Percentiles rank a stretch among this genome's conserved stretches.
These are phyloP conservation scores for Alectoria sarmentosa DNA, from an alignment of 495 filamentous ascomycete genomes.

Conservation along the genomic window DNA sequence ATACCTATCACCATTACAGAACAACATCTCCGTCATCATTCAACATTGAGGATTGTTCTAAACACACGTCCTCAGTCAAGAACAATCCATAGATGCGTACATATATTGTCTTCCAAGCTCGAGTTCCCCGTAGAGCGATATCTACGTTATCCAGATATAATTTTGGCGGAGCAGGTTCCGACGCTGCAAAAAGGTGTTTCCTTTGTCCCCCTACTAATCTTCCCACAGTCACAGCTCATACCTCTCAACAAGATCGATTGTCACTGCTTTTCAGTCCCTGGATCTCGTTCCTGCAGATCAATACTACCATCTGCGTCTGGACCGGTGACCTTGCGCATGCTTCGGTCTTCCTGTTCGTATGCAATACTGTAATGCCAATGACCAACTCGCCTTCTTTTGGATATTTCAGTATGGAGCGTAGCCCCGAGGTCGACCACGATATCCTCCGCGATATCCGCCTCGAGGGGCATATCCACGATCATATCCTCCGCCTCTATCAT, in stretches of 20 bases:
- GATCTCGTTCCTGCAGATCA: background rate
- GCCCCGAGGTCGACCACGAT: slow-evolving; percentile 67
- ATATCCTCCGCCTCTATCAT: slow-evolving; percentile 42
- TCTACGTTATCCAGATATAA: background rate
- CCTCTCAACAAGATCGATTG: background rate
- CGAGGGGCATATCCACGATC: slow-evolving; percentile 53
- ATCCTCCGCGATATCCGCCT: slow-evolving; percentile 76
- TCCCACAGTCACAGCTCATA: background rate
- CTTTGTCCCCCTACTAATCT: background rate
- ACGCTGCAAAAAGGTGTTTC: background rate
- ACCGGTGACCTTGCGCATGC: background rate
- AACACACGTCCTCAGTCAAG: background rate
- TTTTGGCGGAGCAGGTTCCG: background rate
- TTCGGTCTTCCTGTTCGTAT: background rate
- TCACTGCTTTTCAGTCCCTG: background rate
- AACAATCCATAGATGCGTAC: background rate
- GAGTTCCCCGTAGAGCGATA: background rate
- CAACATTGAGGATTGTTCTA: background rate
- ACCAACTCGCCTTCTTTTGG: background rate
- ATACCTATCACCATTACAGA: background rate
- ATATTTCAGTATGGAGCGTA: slow-evolving; percentile 68
- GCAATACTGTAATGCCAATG: background rate
- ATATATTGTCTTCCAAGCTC: background rate
- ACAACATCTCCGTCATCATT: background rate
- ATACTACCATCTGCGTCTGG: background rate